Base-by-base conservation (phyloP, 2,329 filamentous ascomycete genomes). In the Sclerotinia borealis region DNA sequence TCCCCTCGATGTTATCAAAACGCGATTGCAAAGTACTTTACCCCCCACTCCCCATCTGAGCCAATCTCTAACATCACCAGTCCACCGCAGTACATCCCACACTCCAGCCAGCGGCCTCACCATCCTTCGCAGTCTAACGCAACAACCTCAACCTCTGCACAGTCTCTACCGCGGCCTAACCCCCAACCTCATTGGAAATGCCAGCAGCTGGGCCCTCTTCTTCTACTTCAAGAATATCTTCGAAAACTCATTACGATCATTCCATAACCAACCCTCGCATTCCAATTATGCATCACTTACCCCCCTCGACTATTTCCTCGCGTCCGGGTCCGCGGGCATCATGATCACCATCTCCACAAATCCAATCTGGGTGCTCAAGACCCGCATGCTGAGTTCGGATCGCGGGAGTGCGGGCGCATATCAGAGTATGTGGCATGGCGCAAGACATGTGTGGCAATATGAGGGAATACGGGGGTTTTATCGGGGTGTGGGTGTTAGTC, bases 291-390 rank as follows among this genome's bases (percentile, higher is more conserved):
- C 41, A 22, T 31, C 22, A 27, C 69, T 72, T 31, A 66, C 68
- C 9, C 69, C 72, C 9, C 64, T 80, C 31, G 92, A 96, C 76
- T 96, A 93, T 78, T 93, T 97, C 74, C 72, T 89, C 52, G 86
- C 92, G 4, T 93, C 90, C 39, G 90, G 80, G n/a, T 72, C 82
- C 34, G 79, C 83, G 68, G 93, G 93, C 36, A 80, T 89, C 22
- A 76, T 91, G 47, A 96, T 92, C 1, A 89, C 93, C 49, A 78
- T 91, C 36, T 81, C 93, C 68, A 98, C 95, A 36, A 98, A 98
- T 75, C 95, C 95, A 2, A 88, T 99, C 71, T 99, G 95, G 95
- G 95, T 99, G 3, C 86, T 99, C 75, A 98, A 98, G 80, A 98
- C 93, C 10, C 89, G 95, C 67, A 98, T 99, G 92, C 81, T 98